These are phyloP conservation scores for Pleurotus platypus DNA, from an alignment of 768 basidiomycete species.

Conservation along the genomic window DNA sequence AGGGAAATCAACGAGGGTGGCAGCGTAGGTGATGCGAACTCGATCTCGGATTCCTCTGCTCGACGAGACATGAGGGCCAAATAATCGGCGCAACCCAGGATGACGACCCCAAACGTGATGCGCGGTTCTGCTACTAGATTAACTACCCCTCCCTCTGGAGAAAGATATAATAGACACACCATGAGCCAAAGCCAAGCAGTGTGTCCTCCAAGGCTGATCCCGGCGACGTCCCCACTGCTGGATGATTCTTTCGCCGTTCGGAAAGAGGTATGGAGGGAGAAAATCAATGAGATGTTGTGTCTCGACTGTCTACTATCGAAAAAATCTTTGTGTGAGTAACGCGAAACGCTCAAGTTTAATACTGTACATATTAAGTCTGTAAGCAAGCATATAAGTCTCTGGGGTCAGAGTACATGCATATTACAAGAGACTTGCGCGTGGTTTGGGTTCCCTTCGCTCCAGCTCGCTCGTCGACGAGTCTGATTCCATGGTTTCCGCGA, in stretches of 20 bases:
- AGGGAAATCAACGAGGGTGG: slow-evolving; percentile 45
- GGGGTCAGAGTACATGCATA: neutral
- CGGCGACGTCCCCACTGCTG: slow-evolving; percentile 68
- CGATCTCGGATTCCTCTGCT: slow-evolving; percentile 41
- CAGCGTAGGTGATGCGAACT: slow-evolving; percentile 46
- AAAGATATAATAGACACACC: slow-evolving; percentile 20
- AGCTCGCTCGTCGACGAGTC: slow-evolving; percentile 26
- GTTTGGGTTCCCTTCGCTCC: slow-evolving; percentile 30
- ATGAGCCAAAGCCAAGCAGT: slow-evolving; percentile 69
- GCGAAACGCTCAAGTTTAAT: slow-evolving; percentile 31
- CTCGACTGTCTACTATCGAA: slow-evolving; percentile 35
- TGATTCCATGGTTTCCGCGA: slow-evolving; percentile 42
- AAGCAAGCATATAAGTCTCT: neutral
- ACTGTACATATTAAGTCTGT: slow-evolving; percentile 45
- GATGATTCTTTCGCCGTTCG: slow-evolving; percentile 55
- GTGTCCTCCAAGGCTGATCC: slow-evolving; percentile 84
- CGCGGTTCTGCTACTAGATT: slow-evolving; percentile 34
- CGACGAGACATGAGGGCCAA: slow-evolving; percentile 50
- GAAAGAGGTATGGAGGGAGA: slow-evolving; percentile 71
- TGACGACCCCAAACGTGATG: slow-evolving; percentile 42
- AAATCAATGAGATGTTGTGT: slow-evolving; percentile 80
- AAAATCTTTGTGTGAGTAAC: neutral
- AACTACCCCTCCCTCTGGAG: neutral
- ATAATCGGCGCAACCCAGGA: slow-evolving; percentile 75
- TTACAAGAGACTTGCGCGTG: slow-evolving; percentile 34